A percentile compares a stretch with the other conserved stretches of the same genome.
These are phyloP conservation scores for Claviceps paspali DNA, from an alignment of 2,329 filamentous ascomycete genomes.

Conservation along the genomic window DNA sequence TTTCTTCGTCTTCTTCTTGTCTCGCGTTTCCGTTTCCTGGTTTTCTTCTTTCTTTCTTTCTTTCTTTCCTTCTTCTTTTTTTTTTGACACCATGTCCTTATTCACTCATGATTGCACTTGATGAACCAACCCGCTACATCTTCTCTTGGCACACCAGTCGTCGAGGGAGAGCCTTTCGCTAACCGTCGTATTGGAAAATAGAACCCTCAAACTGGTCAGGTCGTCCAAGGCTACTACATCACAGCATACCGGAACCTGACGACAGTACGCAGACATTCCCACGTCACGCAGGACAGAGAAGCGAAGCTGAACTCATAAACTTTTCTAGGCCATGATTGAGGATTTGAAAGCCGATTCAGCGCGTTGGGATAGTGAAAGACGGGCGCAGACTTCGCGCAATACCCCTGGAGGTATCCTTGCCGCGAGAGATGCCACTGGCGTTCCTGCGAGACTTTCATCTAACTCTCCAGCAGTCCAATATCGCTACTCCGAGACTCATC, in stretches of 20 bases:
- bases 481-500: constrained; percentile 37
- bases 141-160: too few species aligned
- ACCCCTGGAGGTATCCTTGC: constrained; percentile 42
- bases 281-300: background rate
- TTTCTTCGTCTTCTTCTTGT: background rate
- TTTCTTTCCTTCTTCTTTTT: too few species aligned
- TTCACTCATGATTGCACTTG: too few species aligned
- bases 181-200: constrained; percentile 11
- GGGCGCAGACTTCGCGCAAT: constrained; percentile 37
- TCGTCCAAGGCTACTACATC: constrained; percentile 59
- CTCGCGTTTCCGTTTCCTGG: background rate
- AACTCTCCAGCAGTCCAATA: constrained; percentile 44
- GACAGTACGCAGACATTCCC: constrained; percentile 43
- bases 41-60: too few species aligned
- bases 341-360: constrained; percentile 47
- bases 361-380: constrained; percentile 45
- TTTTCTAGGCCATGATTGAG: constrained; percentile 43
- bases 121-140: too few species aligned
- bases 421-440: constrained; percentile 33
- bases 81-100: too few species aligned
- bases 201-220: constrained; percentile 42
- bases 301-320: background rate
- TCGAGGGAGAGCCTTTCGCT: too few species aligned
- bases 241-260: constrained; percentile 67
- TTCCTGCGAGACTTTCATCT: constrained; percentile 36